Conservation (phyloP, 2,329 filamentous ascomycete species). For the Drechslerella stenobrocha region DNA sequence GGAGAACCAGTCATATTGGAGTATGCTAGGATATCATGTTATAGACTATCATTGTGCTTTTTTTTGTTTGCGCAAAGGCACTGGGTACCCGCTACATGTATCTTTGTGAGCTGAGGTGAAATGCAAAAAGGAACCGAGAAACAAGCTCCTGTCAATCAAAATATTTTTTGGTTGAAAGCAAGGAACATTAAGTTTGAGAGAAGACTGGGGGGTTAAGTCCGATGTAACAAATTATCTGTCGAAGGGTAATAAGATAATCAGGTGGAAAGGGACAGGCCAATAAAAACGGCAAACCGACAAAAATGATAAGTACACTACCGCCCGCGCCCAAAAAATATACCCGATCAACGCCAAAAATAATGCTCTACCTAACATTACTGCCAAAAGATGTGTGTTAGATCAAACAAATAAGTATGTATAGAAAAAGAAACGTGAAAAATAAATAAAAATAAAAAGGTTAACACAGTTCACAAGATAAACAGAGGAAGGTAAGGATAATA, state of each 20-base stretch:
- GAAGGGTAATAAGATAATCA: conserved; percentile 2
- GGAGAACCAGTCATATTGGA: conserved; percentile 32
- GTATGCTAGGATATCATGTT: conserved; percentile 21
- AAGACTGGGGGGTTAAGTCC: not conserved
- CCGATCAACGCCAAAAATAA: conserved; percentile 4
- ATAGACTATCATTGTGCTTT: not conserved
- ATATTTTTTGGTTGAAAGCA: conserved; percentile 1
- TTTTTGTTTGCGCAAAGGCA: conserved; percentile 3
- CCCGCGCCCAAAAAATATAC: conserved; percentile 2
- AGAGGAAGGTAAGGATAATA: not conserved
- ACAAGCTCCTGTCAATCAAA: conserved; percentile 1
- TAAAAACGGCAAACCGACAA: not conserved
- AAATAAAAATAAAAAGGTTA: not conserved
- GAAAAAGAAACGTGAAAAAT: not conserved
- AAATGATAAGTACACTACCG: conserved; percentile 2
- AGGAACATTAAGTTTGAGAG: conserved; percentile 1
- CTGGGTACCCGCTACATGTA: not conserved
- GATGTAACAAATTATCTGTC: conserved; percentile 3
- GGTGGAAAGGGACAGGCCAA: not conserved
- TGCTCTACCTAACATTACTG: conserved; percentile 9
- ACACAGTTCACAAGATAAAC: not conserved
- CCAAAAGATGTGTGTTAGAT: not conserved
- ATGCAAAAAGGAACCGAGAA: conserved; percentile 3
- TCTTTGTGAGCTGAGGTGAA: not conserved
- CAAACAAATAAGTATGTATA: not conserved